phyloP scores from a whole-genome alignment of 78 protist species.

The Speleostelium caveatum region DNA sequence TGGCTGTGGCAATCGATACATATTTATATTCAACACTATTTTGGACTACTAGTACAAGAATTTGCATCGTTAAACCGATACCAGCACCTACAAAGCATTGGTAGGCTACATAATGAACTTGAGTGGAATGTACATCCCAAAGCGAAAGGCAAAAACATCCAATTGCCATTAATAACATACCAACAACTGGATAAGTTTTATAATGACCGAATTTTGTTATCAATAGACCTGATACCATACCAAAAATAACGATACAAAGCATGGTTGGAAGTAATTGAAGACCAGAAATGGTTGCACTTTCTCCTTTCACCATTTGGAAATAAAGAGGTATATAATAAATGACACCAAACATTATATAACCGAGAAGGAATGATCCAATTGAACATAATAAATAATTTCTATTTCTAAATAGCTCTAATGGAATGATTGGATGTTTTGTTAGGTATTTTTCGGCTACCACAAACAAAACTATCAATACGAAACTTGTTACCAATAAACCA shows the following conservation, averaged over 20 bases:
- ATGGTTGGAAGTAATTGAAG: constrained; percentile 65
- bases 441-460: constrained; percentile 19
- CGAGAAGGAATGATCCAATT: constrained; percentile 46
- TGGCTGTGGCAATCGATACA: constrained; percentile 66
- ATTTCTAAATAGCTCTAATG: constrained; percentile 48
- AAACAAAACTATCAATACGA: constrained; percentile 14
- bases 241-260: constrained; percentile 61
- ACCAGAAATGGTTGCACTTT: constrained; percentile 64
- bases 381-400: constrained; percentile 44
- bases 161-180: constrained; percentile 24
- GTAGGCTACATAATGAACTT: constrained; percentile 40
- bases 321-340: constrained; percentile 77
- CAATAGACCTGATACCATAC: constrained; percentile 39
- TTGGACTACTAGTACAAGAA: constrained; percentile 67
- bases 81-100: constrained; percentile 72
- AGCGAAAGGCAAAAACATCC: constrained; percentile 28
- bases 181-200: constrained; percentile 62
- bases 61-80: constrained; percentile 79
- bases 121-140: constrained; percentile 32
- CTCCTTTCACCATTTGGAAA: constrained; percentile 62
- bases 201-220: constrained; percentile 67
- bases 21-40: constrained; percentile 37
- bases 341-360: constrained; percentile 74
- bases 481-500: constrained; percentile 39
- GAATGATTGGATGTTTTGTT: constrained; percentile 59